Percentiles rank a stretch among this genome's conserved stretches.
phyloP scores from a whole-genome alignment of 139 green algal species.

The Closterium sp. region DNA sequence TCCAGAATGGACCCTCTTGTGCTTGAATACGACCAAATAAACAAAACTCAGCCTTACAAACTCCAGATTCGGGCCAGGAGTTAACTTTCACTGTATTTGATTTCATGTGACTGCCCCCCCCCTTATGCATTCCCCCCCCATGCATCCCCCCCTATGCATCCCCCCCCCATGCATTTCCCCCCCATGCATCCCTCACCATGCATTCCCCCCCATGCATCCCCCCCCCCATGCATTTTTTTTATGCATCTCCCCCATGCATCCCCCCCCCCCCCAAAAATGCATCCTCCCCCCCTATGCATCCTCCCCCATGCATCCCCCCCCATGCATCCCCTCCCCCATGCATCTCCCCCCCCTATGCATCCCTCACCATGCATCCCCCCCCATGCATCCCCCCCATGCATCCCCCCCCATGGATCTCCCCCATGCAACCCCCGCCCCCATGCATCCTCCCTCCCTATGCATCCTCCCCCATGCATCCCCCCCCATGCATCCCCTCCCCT shows the following conservation, averaged over 20 bases:
- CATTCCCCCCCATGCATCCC: background rate
- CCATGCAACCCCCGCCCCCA: background rate
- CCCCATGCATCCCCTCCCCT: too few species aligned
- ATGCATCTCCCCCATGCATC: background rate
- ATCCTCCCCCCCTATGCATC: background rate
- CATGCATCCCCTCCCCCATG: too few species aligned
- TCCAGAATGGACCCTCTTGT: background rate
- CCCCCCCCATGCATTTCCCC: background rate
- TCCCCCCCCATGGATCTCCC: background rate
- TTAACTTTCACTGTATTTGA: background rate
- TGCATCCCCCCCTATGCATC: too few species aligned
- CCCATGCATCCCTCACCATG: too few species aligned
- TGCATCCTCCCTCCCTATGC: too few species aligned
- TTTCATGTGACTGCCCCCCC: background rate
- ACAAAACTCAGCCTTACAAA: background rate
- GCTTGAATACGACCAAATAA: background rate
- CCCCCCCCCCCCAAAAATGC: too few species aligned
- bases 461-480: background rate
- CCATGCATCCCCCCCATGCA: background rate
- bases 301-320: background rate
- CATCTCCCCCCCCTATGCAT: too few species aligned
- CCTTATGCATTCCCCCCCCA: background rate
- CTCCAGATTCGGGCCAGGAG: background rate
- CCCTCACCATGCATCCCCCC: background rate
- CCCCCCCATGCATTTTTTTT: too few species aligned